Base-by-base conservation (phyloP, 257 asterid genomes). In the Solanum infundibuliforme region DNA sequence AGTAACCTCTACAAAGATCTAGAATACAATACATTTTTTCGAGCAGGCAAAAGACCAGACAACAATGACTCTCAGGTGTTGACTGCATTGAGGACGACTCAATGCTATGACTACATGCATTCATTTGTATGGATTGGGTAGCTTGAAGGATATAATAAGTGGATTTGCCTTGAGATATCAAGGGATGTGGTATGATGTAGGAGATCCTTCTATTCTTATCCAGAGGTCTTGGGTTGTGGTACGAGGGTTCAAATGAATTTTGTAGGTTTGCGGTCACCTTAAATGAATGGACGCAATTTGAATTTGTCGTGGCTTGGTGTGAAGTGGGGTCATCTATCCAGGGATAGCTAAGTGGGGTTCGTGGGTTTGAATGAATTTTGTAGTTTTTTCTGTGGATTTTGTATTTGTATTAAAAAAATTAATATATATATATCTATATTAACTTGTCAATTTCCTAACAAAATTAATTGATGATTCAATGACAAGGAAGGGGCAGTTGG, bases 291-390 rank as follows among this genome's bases (percentile, higher is more conserved):
- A 5, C 6, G 18, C 8, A 12, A 10, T 12, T 11, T 66, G 73
- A 66, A 12, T 25, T 25, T 66, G 8, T 66, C 9, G 2, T 3
- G 73, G 73, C 4, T 8, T 8, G 34, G 7, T 12, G 34, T 25
- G 32, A 2, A 2, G 14, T 12, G 72, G 16, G 16, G 32, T 48
- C 21, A 48, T 48, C 60, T 48, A 48, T 48, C 7, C 0, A 5
- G 16, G 8, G 21, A 48, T 48, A 46, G 58, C 7, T 46, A 46
- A 46, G 21, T 48, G 58, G 20, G 7, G 58, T 48, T 48, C 2
- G 7, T 14, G 21, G 58, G 21, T 48, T 14, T 0, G 7, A 48
- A 2, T 6, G 23, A 5, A 48, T 16, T 48, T 0, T 0, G 21
- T 16, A 5, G 60, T 48, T 48, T 48, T 48, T 48, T 48, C 3